phyloP scores from a whole-genome alignment of 2,329 filamentous ascomycete genomes.

The Lachnellula willkommii region DNA sequence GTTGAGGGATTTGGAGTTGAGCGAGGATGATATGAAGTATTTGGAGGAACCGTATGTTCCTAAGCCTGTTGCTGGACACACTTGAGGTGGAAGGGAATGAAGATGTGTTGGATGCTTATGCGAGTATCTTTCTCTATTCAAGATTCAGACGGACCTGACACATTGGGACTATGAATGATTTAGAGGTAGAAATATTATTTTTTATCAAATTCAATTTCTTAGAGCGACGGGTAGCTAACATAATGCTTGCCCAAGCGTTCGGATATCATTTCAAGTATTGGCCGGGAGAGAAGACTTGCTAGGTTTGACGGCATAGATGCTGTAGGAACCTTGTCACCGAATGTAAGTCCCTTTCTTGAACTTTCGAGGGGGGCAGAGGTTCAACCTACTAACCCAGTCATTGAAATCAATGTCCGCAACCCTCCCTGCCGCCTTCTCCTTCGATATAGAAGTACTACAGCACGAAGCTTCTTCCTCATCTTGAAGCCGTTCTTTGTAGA shows the following conservation, averaged over 20 bases:
- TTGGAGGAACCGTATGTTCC: constrained; percentile 48
- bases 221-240: too few species aligned
- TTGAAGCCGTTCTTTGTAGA: constrained; percentile 32
- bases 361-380: too few species aligned
- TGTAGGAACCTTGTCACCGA: constrained; percentile 38
- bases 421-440: constrained; percentile 9
- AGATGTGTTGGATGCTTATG: not conserved
- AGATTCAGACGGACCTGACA: too few species aligned
- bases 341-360: not conserved
- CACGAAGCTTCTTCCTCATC: not conserved
- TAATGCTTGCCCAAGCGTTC: too few species aligned
- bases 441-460: not conserved
- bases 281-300: too few species aligned
- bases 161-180: too few species aligned
- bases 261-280: too few species aligned
- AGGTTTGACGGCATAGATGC: constrained; percentile 45
- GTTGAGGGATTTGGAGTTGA: constrained; percentile 34
- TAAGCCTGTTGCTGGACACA: constrained; percentile 33
- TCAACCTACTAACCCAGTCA: constrained; percentile 44
- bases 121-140: too few species aligned
- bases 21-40: constrained; percentile 45
- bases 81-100: not conserved
- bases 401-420: constrained; percentile 40
- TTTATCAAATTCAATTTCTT: too few species aligned
- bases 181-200: too few species aligned